Conservation (phyloP, 352 stramenopile species). For the Aphanomyces stellatus region DNA sequence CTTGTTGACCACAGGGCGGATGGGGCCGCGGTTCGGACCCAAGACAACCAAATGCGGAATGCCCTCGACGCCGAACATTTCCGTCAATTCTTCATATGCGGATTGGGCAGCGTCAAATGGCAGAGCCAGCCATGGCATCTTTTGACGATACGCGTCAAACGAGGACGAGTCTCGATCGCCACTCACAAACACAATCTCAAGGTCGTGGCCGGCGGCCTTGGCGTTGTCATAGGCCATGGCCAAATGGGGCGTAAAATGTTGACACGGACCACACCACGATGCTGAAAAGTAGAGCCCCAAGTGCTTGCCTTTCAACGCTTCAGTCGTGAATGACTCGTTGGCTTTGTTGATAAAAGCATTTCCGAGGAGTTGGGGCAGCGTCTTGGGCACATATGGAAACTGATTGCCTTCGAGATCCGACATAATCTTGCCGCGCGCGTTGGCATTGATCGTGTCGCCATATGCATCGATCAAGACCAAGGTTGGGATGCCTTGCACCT, state of each 20-base stretch:
- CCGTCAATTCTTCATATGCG: slow-evolving; percentile 3
- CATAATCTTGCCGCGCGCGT: slow-evolving; percentile 68
- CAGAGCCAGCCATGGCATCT: slow-evolving; percentile 14
- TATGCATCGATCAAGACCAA: slow-evolving; percentile 84
- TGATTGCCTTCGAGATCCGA: slow-evolving; percentile 13
- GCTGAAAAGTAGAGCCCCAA: slow-evolving; percentile 62
- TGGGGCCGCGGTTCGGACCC: slow-evolving; percentile 1
- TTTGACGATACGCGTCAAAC: slow-evolving; percentile 4
- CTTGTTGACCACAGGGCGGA: slow-evolving; percentile 6
- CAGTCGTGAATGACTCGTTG: neutral
- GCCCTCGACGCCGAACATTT: slow-evolving; percentile 1
- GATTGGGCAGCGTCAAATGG: slow-evolving; percentile 1
- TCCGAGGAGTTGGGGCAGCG: neutral
- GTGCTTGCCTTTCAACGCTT: slow-evolving; percentile 21
- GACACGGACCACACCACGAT: slow-evolving; percentile 46
- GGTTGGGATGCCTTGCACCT: slow-evolving; percentile 85
- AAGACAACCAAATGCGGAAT: slow-evolving; percentile 17
- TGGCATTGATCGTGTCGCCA: slow-evolving; percentile 61
- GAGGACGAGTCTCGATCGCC: neutral
- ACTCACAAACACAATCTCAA: slow-evolving; percentile 3
- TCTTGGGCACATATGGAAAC: slow-evolving; percentile 14
- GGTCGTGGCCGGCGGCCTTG: neutral
- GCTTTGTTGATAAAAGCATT: neutral
- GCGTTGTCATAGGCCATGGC: slow-evolving; percentile 48
- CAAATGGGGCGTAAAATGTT: slow-evolving; percentile 53